Conservation (phyloP, 1,139 yeast genomes). For the Candida gigantensis region DNA sequence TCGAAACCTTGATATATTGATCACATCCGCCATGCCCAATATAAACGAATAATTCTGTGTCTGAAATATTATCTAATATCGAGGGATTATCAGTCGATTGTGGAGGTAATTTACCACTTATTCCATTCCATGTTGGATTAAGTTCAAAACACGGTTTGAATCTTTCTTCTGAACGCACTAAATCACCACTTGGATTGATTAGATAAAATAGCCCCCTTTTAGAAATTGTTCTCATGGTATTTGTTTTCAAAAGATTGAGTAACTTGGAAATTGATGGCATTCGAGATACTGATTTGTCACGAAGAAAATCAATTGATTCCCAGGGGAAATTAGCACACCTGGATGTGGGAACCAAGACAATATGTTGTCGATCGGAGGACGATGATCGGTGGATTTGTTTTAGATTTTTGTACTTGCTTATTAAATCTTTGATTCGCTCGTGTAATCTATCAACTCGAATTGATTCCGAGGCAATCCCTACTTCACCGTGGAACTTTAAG, state of each 20-base stretch:
- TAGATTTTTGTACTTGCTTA: slow-evolving; percentile 43
- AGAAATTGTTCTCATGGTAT: slow-evolving; percentile 1
- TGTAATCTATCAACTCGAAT: slow-evolving; percentile 57
- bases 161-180: slow-evolving; percentile 62
- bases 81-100: slow-evolving; percentile 17
- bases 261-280: slow-evolving; percentile 66
- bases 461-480: slow-evolving; percentile 60
- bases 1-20: slow-evolving; percentile 57
- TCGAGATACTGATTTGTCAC: slow-evolving; percentile 62
- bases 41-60: slow-evolving; percentile 64
- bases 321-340: slow-evolving; percentile 75
- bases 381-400: too few species aligned
- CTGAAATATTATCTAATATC: slow-evolving; percentile 33
- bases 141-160: slow-evolving; percentile 51
- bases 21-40: slow-evolving; percentile 97
- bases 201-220: slow-evolving; percentile 48
- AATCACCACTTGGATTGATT: slow-evolving; percentile 82
- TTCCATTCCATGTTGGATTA: slow-evolving; percentile 53
- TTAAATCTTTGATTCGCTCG: slow-evolving; percentile 21
- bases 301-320: slow-evolving; percentile 72
- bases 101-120: slow-evolving; percentile 54
- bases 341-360: slow-evolving; percentile 68
- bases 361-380: slow-evolving; percentile 47
- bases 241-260: slow-evolving; percentile 36
- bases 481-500: slow-evolving; percentile 62